Evolutionary conservation across 1,284 basidiomycete genomes (phyloP), one percentile per base, ranked within the genome.

Genomic region (Entoloma clypeatum): DNA sequence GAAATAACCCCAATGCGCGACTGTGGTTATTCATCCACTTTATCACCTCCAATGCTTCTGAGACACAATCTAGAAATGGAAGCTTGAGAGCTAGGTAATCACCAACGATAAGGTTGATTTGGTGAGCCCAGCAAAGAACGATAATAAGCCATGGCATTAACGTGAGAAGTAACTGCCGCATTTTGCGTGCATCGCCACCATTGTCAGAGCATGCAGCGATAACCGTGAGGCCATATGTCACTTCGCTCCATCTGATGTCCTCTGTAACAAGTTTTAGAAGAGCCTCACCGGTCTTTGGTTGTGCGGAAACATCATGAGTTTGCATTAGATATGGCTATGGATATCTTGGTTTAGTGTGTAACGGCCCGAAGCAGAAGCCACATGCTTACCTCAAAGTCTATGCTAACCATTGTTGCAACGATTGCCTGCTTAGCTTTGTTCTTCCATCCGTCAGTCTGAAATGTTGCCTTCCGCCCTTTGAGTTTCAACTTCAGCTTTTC

Each of bases 81-180:
- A 34, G 21, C 27, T 52, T 51, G 5, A 55, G 26, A n/a, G 36
- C 39, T 18, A 65, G 48, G 22, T 54, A 55, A 41, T 68, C 60
- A 7, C 63, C 57, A 29, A 62, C 54, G 24, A 66, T 41, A 1
- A 67, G 53, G 38, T 60, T 60, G 3, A 59, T 48, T 43, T 67
- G 64, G 37, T 67, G 64, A 1, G 56, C 61, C 62, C 60, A 67
- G 44, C 62, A 67, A 22, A 60, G 53, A 9, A 60, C 30, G 0
- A 53, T 40, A 27, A 63, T 48, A 2, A 65, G 35, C 41, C 49
- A 52, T 0, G 55, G 55, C 22, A 41, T 46, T 24, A 46, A 21
- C 30, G 29, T 39, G 4, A 16, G 24, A 3, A 64, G 41, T 5
- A 60, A 31, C 1, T 50, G 28, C 1, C 60, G 52, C 53, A 56